Evolutionary conservation across 176 grass and related monocot genomes (phyloP).

Genomic region (Themeda triandra): DNA sequence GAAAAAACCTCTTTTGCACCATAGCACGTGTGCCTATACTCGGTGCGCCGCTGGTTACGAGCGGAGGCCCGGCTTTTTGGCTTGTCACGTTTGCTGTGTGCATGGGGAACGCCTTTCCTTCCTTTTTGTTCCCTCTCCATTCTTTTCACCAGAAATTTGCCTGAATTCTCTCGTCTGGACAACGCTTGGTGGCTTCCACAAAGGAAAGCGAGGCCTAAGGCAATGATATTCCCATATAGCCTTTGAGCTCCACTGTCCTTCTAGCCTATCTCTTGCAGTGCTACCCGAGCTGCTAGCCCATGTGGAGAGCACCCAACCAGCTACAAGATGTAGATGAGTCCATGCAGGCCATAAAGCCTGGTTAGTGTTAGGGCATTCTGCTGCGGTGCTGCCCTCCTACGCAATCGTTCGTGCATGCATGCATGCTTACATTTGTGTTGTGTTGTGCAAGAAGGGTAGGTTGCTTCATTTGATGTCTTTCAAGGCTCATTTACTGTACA

Average conservation of each 20-base stretch:
- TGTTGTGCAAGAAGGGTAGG: slow-evolving; percentile 35
- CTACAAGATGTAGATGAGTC: background rate
- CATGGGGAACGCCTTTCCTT: background rate
- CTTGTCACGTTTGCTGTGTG: slow-evolving; percentile 27
- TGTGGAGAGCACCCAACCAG: slow-evolving; percentile 58
- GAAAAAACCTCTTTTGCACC: background rate
- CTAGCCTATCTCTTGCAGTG: slow-evolving; percentile 14
- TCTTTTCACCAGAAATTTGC: background rate
- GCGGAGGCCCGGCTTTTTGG: background rate
- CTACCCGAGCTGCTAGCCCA: slow-evolving; percentile 27
- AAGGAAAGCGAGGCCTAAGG: slow-evolving; percentile 38
- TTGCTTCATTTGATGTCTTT: slow-evolving; percentile 68
- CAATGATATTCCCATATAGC: slow-evolving; percentile 59
- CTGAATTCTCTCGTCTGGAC: slow-evolving; percentile 35
- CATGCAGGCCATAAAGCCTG: slow-evolving; percentile 53
- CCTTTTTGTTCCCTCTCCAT: background rate
- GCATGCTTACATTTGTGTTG: background rate
- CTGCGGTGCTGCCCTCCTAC: background rate
- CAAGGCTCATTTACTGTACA: slow-evolving; percentile 44
- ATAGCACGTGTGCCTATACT: slow-evolving; percentile 17
- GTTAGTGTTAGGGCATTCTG: slow-evolving; percentile 45
- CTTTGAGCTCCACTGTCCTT: slow-evolving; percentile 48
- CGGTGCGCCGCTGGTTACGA: slow-evolving; percentile 18
- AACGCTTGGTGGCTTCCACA: slow-evolving; percentile 51
- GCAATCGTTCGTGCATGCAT: slow-evolving; percentile 26